Base-by-base conservation (phyloP, 148 eudicot species). In the Camellia lanceoleosa region DNA sequence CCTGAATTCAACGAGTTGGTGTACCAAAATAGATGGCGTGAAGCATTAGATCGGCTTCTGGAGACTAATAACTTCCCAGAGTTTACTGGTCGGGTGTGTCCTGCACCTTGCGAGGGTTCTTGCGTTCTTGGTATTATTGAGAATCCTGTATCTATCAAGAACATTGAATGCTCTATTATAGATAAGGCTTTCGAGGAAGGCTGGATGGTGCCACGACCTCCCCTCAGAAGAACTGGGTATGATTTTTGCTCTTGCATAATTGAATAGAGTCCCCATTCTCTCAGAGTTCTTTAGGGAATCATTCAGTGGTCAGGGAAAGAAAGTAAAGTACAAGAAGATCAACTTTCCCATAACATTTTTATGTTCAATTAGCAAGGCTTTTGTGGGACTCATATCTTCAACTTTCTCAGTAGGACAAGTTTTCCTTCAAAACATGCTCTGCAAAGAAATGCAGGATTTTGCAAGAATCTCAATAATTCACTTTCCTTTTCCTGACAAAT, bases 141-240 rank as follows among this genome's bases (percentile, higher is more conserved):
- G 85, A 94, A 96, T 77, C 99, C 99, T 1, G 99, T 96, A 46
- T 93, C 99, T 42, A 96, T 96, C 70, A 96, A 96, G 83, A 92
- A 87, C 82, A 96, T 96, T 55, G 99, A 96, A 81, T 96, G 99
- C 81, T 82, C 99, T 5, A 96, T 96, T 80, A 96, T 96, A 54
- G 99, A 96, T 87, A 96, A 92, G 86, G 99, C 95, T 75, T 96
- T 93, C 69, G 98, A 93, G 81, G 99, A 93, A 88, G 99, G 99
- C 66, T 96, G 98, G 99, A 96, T 96, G 98, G 88, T 93, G 43
- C 99, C 99, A 19, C 87, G 97, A 79, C 98, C 99, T 80, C 99
- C 99, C 52, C 89, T 78, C 11, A 84, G 80, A 67, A 91, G 99
- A 89, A 91, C 99, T 11, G 95, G 97, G 99, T 95, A 86, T 80